A percentile compares a stretch with the other conserved stretches of the same genome.
Evolutionary conservation across 495 filamentous ascomycete genomes (phyloP).

Genomic region (Talaromyces trachyspermus): DNA sequence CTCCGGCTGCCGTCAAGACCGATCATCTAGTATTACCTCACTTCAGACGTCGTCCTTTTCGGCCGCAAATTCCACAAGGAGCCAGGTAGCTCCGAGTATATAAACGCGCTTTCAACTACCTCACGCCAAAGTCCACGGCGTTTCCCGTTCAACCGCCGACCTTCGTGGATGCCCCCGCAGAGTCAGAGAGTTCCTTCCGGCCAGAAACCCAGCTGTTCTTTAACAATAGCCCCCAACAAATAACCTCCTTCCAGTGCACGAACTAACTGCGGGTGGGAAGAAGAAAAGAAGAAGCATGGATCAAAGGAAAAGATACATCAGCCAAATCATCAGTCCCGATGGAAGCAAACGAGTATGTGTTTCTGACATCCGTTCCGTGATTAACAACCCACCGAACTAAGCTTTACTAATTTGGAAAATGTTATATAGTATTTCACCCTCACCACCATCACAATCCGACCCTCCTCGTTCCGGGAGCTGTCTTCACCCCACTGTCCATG

Average conservation of each 20-base stretch:
- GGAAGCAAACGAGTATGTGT: slow-evolving; percentile 34
- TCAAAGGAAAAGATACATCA: slow-evolving; percentile 32
- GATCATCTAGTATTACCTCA: too few species aligned
- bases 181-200: slow-evolving; percentile 38
- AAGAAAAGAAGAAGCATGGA: slow-evolving; percentile 34
- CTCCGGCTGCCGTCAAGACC: not conserved
- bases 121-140: slow-evolving; percentile 2
- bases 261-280: slow-evolving; percentile 35
- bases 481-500: slow-evolving; percentile 20
- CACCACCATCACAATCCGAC: slow-evolving; percentile 24
- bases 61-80: not conserved
- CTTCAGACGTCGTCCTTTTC: not conserved
- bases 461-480: slow-evolving; percentile 30
- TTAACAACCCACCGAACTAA: not conserved
- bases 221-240: slow-evolving; percentile 28
- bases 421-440: slow-evolving; percentile 20
- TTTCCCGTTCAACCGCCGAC: slow-evolving; percentile 6
- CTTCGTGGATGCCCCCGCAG: slow-evolving; percentile 40
- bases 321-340: slow-evolving; percentile 27
- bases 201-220: slow-evolving; percentile 34
- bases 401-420: slow-evolving; percentile 3
- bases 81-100: not conserved
- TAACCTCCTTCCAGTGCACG: slow-evolving; percentile 23
- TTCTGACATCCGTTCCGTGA: not conserved
- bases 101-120: not conserved